These are phyloP conservation scores for Sechiopsis laciniata DNA, from an alignment of 306 rosid species.

Conservation along the genomic window DNA sequence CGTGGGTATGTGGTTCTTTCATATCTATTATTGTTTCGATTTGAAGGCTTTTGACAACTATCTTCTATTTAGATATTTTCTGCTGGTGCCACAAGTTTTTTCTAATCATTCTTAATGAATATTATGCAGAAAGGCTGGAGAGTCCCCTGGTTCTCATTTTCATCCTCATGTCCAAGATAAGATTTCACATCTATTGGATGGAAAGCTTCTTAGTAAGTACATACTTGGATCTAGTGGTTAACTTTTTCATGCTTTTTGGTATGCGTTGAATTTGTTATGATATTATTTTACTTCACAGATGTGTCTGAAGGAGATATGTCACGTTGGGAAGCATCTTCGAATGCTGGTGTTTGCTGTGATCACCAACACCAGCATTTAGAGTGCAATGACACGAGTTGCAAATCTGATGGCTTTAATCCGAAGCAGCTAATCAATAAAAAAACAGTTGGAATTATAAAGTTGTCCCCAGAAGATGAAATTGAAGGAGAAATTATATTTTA, in stretches of 20 bases:
- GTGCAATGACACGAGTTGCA: slow-evolving; percentile 29
- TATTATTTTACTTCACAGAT: slow-evolving; percentile 41
- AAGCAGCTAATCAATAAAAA: slow-evolving; percentile 45
- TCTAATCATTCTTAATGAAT: slow-evolving; percentile 12
- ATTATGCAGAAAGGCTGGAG: slow-evolving; percentile 49
- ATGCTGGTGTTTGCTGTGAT: slow-evolving; percentile 44
- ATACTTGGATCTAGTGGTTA: slow-evolving; percentile 34
- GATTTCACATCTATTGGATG: slow-evolving; percentile 40
- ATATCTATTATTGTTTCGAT: slow-evolving; percentile 31
- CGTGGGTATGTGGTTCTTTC: slow-evolving; percentile 32
- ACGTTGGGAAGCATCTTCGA: slow-evolving; percentile 37
- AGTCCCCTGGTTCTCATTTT: slow-evolving; percentile 37
- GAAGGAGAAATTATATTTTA: slow-evolving; percentile 80
- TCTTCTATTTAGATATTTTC: not conserved
- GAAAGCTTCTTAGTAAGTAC: slow-evolving; percentile 32
- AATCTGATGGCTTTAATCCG: slow-evolving; percentile 35
- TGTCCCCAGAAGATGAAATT: slow-evolving; percentile 71
- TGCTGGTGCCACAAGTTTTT: slow-evolving; percentile 3
- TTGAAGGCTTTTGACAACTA: slow-evolving; percentile 38
- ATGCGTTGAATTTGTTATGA: slow-evolving; percentile 29
- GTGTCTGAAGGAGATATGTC: slow-evolving; percentile 33
- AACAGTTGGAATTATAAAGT: slow-evolving; percentile 38
- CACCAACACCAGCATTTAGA: slow-evolving; percentile 37
- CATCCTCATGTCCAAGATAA: slow-evolving; percentile 55
- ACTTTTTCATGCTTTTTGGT: slow-evolving; percentile 21